Conservation (phyloP, 2,329 filamentous ascomycete genomes). For the Pseudogymnoascus sp. region DNA sequence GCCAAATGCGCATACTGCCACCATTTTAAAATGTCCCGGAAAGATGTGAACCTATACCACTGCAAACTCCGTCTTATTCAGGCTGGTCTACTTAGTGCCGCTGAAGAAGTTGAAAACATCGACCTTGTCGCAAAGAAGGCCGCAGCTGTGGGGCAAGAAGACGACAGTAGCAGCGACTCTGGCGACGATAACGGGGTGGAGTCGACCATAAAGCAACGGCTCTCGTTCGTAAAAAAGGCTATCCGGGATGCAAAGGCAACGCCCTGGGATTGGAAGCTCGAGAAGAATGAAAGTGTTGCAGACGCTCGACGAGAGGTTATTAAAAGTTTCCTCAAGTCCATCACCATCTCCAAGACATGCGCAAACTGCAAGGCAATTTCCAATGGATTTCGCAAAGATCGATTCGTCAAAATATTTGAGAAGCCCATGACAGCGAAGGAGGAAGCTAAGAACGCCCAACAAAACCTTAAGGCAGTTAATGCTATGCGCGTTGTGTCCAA, state of each 20-base stretch:
- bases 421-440: slow-evolving; percentile 70
- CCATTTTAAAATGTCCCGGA: slow-evolving; percentile 69
- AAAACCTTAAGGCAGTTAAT: slow-evolving; percentile 43
- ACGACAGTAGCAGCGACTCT: slow-evolving; percentile 20
- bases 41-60: slow-evolving; percentile 67
- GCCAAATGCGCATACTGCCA: slow-evolving; percentile 89
- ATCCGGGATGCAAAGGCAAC: slow-evolving; percentile 50
- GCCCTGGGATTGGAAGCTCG: slow-evolving; percentile 35
- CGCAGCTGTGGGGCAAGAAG: slow-evolving; percentile 15
- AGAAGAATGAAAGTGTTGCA: slow-evolving; percentile 76
- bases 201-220: slow-evolving; percentile 46
- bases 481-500: slow-evolving; percentile 32
- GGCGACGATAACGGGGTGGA: slow-evolving; percentile 33
- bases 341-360: slow-evolving; percentile 65
- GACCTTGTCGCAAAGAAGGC: slow-evolving; percentile 16
- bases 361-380: slow-evolving; percentile 60
- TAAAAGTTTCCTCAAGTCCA: slow-evolving; percentile 71
- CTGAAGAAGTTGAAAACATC: slow-evolving; percentile 42
- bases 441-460: slow-evolving; percentile 66
- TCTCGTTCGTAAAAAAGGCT: slow-evolving; percentile 63
- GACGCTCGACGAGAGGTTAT: slow-evolving; percentile 70
- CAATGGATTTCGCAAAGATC: slow-evolving; percentile 79
- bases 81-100: slow-evolving; percentile 68
- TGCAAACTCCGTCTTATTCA: slow-evolving; percentile 84
- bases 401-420: slow-evolving; percentile 88